Conservation (phyloP, 345 rosid genomes). For the Pseudoturritis turrita region DNA sequence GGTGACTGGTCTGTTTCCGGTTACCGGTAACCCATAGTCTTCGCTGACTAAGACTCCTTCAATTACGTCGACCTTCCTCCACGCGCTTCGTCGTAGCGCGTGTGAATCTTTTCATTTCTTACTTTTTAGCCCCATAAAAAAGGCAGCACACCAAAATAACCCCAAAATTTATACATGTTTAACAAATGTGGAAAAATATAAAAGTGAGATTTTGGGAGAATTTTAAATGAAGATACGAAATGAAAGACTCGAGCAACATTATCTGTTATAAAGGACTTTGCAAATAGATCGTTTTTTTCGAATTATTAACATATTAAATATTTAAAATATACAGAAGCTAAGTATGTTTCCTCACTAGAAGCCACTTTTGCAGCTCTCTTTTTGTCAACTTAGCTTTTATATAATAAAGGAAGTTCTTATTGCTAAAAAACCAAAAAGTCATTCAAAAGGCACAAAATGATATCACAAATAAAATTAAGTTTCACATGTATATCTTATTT, state of each 20-base stretch:
- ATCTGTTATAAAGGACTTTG: background rate
- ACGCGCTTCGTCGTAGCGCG: conserved; percentile 22
- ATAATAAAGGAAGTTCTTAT: conserved; percentile 29
- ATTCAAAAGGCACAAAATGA: conserved; percentile 32
- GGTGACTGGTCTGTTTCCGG: conserved; percentile 24
- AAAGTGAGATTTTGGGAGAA: background rate
- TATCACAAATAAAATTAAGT: background rate
- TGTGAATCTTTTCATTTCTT: conserved; percentile 17
- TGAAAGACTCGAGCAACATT: background rate
- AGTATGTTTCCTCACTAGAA: conserved; percentile 33
- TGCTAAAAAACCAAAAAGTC: conserved; percentile 10
- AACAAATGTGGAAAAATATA: conserved; percentile 8
- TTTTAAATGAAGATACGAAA: background rate
- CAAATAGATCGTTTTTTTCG: no score
- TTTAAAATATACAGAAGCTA: background rate
- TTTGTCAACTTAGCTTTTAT: conserved; percentile 46
- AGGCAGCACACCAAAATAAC: background rate
- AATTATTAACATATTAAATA: no score
- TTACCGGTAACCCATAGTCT: conserved; percentile 36
- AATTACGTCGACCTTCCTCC: conserved; percentile 23
- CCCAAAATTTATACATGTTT: conserved; percentile 6
- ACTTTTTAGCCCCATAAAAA: conserved; percentile 21
- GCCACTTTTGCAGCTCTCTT: conserved; percentile 23
- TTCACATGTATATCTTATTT: background rate
- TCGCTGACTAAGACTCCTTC: conserved; percentile 51